These are phyloP conservation scores for Penicillium pancosmium DNA, from an alignment of 495 filamentous ascomycete species.

Conservation along the genomic window DNA sequence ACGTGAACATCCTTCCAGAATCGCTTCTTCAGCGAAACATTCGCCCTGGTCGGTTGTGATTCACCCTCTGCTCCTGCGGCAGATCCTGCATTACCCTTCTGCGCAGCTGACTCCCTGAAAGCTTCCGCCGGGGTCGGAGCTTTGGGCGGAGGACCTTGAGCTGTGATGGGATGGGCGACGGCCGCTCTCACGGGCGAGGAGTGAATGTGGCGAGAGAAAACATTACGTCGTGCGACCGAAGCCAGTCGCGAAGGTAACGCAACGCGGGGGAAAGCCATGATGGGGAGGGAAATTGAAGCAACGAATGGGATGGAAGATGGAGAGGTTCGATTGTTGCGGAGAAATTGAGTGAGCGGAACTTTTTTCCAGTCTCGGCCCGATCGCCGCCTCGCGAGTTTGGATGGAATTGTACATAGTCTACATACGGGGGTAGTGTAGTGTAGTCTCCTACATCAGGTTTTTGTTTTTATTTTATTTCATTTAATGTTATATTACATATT, in stretches of 20 bases:
- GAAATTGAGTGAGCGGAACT: constrained; percentile 8
- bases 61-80: constrained; percentile 44
- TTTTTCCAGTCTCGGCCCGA: constrained; percentile 27
- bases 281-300: background rate
- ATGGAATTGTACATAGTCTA: background rate
- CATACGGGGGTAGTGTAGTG: background rate
- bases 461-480: too few relatives aligned
- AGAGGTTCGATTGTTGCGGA: background rate
- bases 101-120: constrained; percentile 44
- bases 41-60: constrained; percentile 37
- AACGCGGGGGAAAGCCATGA: constrained; percentile 25
- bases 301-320: background rate
- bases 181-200: constrained; percentile 54
- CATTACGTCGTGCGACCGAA: constrained; percentile 19
- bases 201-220: constrained; percentile 49
- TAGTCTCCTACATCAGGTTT: too few relatives aligned
- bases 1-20: constrained; percentile 87
- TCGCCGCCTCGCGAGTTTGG: constrained; percentile 1
- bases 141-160: constrained; percentile 82
- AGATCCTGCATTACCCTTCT: constrained; percentile 56
- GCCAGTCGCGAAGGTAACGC: constrained; percentile 24
- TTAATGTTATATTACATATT: too few relatives aligned
- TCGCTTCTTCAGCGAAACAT: constrained; percentile 60
- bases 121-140: constrained; percentile 65
- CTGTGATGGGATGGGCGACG: constrained; percentile 68